These are phyloP conservation scores for Groenewaldozyma tartarivorans DNA, from an alignment of 805 yeast species.

Conservation along the genomic window DNA sequence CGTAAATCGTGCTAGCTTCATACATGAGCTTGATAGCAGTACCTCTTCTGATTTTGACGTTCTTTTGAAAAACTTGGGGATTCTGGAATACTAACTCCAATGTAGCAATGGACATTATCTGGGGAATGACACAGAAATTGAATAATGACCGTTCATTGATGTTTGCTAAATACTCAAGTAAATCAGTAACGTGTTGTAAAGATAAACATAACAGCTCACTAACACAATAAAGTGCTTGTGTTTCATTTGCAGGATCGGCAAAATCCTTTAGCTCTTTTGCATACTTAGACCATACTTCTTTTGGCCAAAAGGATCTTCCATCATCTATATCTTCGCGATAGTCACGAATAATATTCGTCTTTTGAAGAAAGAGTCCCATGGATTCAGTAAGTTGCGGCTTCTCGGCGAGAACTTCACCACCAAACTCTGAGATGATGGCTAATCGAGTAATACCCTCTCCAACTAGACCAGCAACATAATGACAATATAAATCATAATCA, in stretches of 20 bases:
- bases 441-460: conserved; percentile 91
- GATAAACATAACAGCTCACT: conserved; percentile 76
- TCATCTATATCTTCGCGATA: conserved; percentile 85
- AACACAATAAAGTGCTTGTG: conserved; percentile 62
- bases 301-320: conserved; percentile 94
- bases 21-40: conserved; percentile 70
- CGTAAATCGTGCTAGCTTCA: conserved; percentile 61
- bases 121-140: conserved; percentile 95
- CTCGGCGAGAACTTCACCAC: conserved; percentile 42
- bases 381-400: conserved; percentile 57
- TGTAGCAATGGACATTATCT: conserved; percentile 97
- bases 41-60: conserved; percentile 87
- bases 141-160: conserved; percentile 75
- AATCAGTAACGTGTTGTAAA: conserved; percentile 66
- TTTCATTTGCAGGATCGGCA: conserved; percentile 35
- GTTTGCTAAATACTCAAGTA: conserved; percentile 62
- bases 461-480: conserved; percentile 94
- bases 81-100: conserved; percentile 78
- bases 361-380: conserved; percentile 94
- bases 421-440: conserved; percentile 66
- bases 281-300: conserved; percentile 83
- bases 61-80: conserved; percentile 53
- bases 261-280: conserved; percentile 54
- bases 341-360: conserved; percentile 93
- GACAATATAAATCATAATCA: conserved; percentile 88